Evolutionary conservation across 305 asterid species (phyloP).

Genomic region (Salvia sclarea): DNA sequence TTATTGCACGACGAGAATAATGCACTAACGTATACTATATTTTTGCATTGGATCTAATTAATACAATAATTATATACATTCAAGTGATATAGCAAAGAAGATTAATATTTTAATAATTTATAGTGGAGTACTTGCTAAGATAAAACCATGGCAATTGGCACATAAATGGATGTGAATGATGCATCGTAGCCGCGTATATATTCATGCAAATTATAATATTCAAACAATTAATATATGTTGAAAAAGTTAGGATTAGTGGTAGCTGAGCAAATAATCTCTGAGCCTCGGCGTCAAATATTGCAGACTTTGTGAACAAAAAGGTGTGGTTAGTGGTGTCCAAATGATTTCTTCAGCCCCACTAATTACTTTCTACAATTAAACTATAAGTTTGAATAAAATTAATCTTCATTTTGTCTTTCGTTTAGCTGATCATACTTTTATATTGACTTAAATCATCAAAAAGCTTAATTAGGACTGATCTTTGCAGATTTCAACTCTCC

Average conservation of each 20-base stretch:
- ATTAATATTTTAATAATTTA: neutral
- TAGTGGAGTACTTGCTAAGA: neutral
- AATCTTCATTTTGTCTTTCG: neutral
- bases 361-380: neutral
- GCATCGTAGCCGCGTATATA: too few relatives aligned
- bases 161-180: neutral
- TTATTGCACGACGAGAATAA: too few relatives aligned
- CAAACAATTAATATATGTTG: neutral
- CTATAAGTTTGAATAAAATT: neutral
- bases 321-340: conserved; percentile 17
- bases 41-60: too few relatives aligned
- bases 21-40: too few relatives aligned
- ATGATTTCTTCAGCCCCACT: conserved; percentile 23
- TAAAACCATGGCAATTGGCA: neutral
- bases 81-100: too few relatives aligned
- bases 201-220: neutral
- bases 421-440: neutral
- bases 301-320: neutral
- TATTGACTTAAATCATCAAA: neutral
- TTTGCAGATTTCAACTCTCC: neutral
- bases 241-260: conserved; percentile 6
- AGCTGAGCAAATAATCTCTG: neutral
- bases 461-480: conserved; percentile 11
- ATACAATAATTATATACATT: too few relatives aligned
- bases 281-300: too few relatives aligned